Evolutionary conservation across 1,284 basidiomycete species (phyloP).

Genomic region (Cryptococcus depauperatus): DNA sequence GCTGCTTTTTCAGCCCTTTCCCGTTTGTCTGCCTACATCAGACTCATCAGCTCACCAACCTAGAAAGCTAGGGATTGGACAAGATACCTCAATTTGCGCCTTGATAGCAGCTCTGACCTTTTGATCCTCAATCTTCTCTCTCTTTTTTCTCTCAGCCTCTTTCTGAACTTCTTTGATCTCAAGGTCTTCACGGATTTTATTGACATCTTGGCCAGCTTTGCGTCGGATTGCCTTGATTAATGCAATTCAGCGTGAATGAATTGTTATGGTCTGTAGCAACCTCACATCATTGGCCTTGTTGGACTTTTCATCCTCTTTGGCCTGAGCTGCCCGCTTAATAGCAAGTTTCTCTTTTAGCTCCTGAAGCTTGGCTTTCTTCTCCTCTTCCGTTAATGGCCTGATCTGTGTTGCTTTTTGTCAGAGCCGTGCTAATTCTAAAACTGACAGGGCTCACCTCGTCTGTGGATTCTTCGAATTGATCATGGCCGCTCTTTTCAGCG

Average conservation of each 20-base stretch:
- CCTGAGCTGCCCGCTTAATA: constrained; percentile 63
- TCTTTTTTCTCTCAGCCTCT: constrained; percentile 67
- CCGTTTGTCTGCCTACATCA: constrained; percentile 62
- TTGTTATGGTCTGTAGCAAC: not conserved
- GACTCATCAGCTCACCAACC: constrained; percentile 3
- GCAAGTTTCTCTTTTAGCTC: constrained; percentile 72
- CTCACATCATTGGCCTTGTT: constrained; percentile 61
- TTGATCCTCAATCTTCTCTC: constrained; percentile 80
- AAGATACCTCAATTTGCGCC: constrained; percentile 67
- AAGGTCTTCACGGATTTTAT: constrained; percentile 65
- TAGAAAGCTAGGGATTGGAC: too few relatives aligned
- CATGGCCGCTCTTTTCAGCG: constrained; percentile 89
- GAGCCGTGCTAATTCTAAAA: not conserved
- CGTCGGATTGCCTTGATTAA: constrained; percentile 54
- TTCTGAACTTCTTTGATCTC: constrained; percentile 67
- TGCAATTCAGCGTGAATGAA: not conserved
- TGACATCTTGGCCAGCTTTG: constrained; percentile 73
- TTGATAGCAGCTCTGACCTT: constrained; percentile 75
- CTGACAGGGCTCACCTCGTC: constrained; percentile 61
- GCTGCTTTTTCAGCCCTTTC: constrained; percentile 79
- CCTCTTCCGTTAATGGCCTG: constrained; percentile 82
- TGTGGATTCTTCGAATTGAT: constrained; percentile 87
- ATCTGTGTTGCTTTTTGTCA: constrained; percentile 24
- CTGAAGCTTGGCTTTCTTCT: constrained; percentile 71
- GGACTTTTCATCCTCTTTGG: constrained; percentile 62